A percentile compares a stretch with the other conserved stretches of the same genome.
phyloP scores from a whole-genome alignment of 176 grass and related monocot species.

The Oryza meridionalis region DNA sequence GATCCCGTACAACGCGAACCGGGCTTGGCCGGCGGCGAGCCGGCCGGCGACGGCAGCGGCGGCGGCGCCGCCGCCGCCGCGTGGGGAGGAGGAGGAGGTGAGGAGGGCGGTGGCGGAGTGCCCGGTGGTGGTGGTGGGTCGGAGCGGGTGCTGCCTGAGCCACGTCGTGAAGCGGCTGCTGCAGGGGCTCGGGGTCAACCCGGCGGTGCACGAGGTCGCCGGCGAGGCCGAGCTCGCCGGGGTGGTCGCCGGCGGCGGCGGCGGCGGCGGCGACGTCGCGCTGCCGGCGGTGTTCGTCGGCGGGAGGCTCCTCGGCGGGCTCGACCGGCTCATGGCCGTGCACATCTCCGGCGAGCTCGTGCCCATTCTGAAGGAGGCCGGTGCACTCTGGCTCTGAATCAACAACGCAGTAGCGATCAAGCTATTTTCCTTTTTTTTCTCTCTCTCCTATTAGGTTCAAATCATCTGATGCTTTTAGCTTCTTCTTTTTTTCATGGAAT shows the following conservation, averaged over 20 bases:
- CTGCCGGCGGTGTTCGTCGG: constrained; percentile 90
- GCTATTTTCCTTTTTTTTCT: too few species aligned
- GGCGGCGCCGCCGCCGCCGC: too few species aligned
- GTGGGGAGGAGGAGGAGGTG: not conserved
- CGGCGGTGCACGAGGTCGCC: constrained; percentile 72
- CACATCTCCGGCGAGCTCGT: constrained; percentile 96
- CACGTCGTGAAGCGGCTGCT: constrained; percentile 88
- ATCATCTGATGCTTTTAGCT: not conserved
- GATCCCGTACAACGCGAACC: constrained; percentile 66
- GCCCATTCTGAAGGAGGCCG: constrained; percentile 88
- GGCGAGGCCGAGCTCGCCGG: constrained; percentile 61
- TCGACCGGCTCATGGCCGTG: constrained; percentile 90
- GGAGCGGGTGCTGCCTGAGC: constrained; percentile 84
- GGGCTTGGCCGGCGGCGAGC: constrained; percentile 24
- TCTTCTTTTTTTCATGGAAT: not conserved
- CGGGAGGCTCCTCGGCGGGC: constrained; percentile 65
- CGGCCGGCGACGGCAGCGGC: not conserved
- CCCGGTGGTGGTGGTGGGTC: constrained; percentile 72
- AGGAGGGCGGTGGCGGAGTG: constrained; percentile 68
- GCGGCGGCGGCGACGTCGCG: constrained; percentile 3
- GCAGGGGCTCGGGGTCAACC: constrained; percentile 88
- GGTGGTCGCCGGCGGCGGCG: constrained; percentile 11
- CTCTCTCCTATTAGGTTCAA: not conserved
- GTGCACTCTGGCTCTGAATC: constrained; percentile 81
- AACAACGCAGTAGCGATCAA: not conserved